phyloP scores from a whole-genome alignment of 2,329 filamentous ascomycete species.

The Alternaria novae-zelandiae region DNA sequence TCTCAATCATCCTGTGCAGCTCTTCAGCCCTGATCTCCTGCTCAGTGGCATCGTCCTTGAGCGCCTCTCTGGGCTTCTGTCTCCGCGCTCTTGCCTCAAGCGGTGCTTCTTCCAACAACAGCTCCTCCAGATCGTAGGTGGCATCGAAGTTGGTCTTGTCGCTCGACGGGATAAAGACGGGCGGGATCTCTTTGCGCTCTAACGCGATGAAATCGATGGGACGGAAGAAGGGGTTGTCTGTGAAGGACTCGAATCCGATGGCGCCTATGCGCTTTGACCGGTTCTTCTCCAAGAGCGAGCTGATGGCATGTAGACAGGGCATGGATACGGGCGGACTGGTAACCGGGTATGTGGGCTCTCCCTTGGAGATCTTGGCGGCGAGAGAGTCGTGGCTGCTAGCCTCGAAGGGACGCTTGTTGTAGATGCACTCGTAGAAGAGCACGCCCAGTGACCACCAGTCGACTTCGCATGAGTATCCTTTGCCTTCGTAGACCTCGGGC shows the following conservation, averaged over 20 bases:
- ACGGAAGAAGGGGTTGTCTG: slow-evolving; percentile 86
- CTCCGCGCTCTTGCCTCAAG: slow-evolving; percentile 89
- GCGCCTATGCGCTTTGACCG: slow-evolving; percentile 82
- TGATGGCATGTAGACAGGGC: slow-evolving; percentile 87
- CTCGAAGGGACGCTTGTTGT: slow-evolving; percentile 97
- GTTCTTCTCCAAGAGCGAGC: slow-evolving; percentile 80
- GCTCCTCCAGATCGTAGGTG: slow-evolving; percentile 94
- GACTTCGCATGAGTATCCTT: slow-evolving; percentile 86
- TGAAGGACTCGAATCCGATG: slow-evolving; percentile 82
- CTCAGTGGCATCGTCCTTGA: slow-evolving; percentile 93
- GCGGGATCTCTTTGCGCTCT: slow-evolving; percentile 85
- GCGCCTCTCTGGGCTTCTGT: slow-evolving; percentile 88
- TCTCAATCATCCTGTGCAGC: slow-evolving; percentile 91
- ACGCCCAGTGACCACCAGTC: slow-evolving; percentile 99
- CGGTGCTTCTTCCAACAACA: slow-evolving; percentile 91
- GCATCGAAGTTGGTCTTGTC: slow-evolving; percentile 99
- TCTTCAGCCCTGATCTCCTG: slow-evolving; percentile 96
- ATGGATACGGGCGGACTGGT: slow-evolving; percentile 90
- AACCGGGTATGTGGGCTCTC: slow-evolving; percentile 85
- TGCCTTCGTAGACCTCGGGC: slow-evolving; percentile 91
- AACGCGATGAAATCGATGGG: slow-evolving; percentile 82
- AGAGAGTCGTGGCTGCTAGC: slow-evolving; percentile 83
- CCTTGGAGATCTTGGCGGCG: slow-evolving; percentile 79
- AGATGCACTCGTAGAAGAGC: slow-evolving; percentile 99
- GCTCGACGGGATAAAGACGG: slow-evolving; percentile 89